Base-by-base conservation (phyloP, 768 basidiomycete species). In the Tricholoma saponaceum region DNA sequence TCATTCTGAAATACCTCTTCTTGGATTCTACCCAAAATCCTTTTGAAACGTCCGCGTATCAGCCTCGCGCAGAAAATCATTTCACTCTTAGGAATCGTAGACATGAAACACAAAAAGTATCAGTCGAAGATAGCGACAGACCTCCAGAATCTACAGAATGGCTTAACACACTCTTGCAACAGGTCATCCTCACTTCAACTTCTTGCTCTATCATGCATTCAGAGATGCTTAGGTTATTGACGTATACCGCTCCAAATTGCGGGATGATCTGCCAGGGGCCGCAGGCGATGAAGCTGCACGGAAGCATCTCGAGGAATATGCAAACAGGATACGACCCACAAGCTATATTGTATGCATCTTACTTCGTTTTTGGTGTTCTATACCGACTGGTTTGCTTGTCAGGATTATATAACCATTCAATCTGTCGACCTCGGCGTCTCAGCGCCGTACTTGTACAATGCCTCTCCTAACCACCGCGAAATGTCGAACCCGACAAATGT, bases 1-100 rank as follows among this genome's bases (percentile, higher is more conserved):
- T 95, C 60, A 83, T 99, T 68, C 84, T 99, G 73, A 91, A 92
- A 68, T 98, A 97, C 74, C 86, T 98, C 56, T 97, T 99, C 68
- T 87, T 99, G 60, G 92, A 97, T 64, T 84, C 90, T 5, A 79
- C 84, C 25, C 76, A 81, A 58, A 73, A 80, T 61, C 79, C 80
- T 0, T 78, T 81, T 64, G 82, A 82, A 60, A 76, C 79, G 0
- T 76, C 82, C 1, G 76, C 80, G 32, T 88, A 85, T 70, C 86
- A 84, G 63, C 83, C 85, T 2, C 78, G 79, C 57, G 72, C 80
- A 50, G 82, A 83, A 62, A 76, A 72, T 23, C 78, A 83, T 62
- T 68, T 72, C 35, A 70, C 77, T 30, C 66, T 74, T 25, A 74
- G 75, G 50, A 76, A 76, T 52, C 72, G 70, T 37, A 72, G 71